Base-by-base conservation (phyloP, 1,284 basidiomycete genomes). In the Anthracocystis setariae region DNA sequence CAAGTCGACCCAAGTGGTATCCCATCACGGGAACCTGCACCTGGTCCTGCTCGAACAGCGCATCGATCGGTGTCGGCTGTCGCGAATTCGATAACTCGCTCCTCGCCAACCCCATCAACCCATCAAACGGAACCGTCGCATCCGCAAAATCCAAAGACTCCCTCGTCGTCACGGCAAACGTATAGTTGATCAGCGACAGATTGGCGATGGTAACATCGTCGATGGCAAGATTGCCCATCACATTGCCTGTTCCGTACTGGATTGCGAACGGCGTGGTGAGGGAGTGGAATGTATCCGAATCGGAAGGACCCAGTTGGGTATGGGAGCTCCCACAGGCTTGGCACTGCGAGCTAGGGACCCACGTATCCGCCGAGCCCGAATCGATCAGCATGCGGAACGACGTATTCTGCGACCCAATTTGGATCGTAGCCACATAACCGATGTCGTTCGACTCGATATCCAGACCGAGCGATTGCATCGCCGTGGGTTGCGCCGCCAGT, bases 301-400 rank as follows among this genome's bases (percentile, higher is more conserved):
- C 86, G 47, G 86, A 77, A 1, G 86, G 9, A 18, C 91, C 91
- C 35, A 94, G 87, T 84, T 89, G 88, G 9, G 85, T 85, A 80
- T 93, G 91, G 13, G 55, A 57, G 13, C 49, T 47, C 0, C 69
- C 64, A 29, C 79, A 81, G 5, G 53, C 52, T 2, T 33, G 40
- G 49, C 81, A 82, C 8, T 59, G 29, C 9, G 70, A 62, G 53
- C 64, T 64, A 0, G 77, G 67, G 8, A 81, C 72, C 91, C 92
- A 94, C 38, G 92, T 86, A 82, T 94, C 92, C 15, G 91, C 89
- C 8, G 90, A 92, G 32, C 92, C 93, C 24, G 90, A 91, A 84
- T 94, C 92, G 54, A 82, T 72, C 48, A 94, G 86, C 77, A 94
- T 83, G 32, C 86, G 85, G 84, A 91, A 94, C 74, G 89, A 83